Percentiles rank a stretch among this genome's conserved stretches.
phyloP scores from a whole-genome alignment of 345 rosid species.

The Durio zibethinus region DNA sequence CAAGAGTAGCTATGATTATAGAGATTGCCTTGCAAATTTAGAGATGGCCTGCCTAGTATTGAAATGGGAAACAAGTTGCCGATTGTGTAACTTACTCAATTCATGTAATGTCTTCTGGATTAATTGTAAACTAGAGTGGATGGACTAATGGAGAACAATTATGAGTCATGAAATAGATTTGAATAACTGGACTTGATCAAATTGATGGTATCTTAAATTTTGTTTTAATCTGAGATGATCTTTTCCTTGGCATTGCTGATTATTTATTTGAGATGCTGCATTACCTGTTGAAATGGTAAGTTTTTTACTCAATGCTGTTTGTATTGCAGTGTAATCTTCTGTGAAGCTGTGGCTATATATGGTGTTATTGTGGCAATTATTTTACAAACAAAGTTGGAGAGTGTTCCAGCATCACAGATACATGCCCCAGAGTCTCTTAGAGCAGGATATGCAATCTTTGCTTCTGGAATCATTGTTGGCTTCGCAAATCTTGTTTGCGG shows the following conservation, averaged over 20 bases:
- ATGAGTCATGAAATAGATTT: not conserved
- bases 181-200: not conserved
- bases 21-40: not conserved
- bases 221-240: not conserved
- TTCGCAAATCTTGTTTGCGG: slow-evolving; percentile 99
- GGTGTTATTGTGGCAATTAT: slow-evolving; percentile 98
- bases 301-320: not conserved
- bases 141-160: not conserved
- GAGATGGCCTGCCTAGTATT: not conserved
- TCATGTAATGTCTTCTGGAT: not conserved
- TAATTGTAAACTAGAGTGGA: not conserved
- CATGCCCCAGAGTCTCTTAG: slow-evolving; percentile 92
- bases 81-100: not conserved
- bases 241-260: not conserved
- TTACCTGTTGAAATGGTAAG: not conserved
- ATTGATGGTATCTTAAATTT: not conserved
- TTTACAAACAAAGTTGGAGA: slow-evolving; percentile 91
- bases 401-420: slow-evolving; percentile 72
- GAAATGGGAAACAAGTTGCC: not conserved
- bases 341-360: slow-evolving; percentile 98
- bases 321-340: slow-evolving; percentile 80
- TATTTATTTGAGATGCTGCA: not conserved
- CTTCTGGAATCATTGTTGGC: slow-evolving; percentile 98
- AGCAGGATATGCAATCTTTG: slow-evolving; percentile 99
- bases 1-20: not conserved